Evolutionary conservation across 2,329 filamentous ascomycete genomes (phyloP).

Genomic region (Samsoniella hepiali): DNA sequence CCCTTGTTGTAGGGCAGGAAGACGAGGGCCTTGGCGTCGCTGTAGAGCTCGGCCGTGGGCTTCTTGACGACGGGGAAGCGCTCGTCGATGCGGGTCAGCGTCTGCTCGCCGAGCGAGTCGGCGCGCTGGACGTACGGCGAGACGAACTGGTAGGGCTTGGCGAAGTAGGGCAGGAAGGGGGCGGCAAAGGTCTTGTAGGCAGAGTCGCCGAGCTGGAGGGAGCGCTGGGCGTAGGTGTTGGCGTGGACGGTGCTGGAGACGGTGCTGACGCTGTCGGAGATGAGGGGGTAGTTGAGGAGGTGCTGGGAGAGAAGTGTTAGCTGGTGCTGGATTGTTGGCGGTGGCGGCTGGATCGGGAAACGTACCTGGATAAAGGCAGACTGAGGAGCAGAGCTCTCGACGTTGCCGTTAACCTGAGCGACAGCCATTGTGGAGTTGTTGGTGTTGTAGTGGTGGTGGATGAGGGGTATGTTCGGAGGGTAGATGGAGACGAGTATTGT

Average conservation of each 20-base stretch:
- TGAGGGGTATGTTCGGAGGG: neutral
- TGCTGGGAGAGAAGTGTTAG: constrained; percentile 54
- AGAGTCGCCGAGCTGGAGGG: constrained; percentile 69
- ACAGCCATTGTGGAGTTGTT: constrained; percentile 18
- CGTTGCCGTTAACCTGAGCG: constrained; percentile 20
- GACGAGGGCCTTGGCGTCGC: constrained; percentile 59
- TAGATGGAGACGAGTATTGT: neutral
- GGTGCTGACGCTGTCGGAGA: constrained; percentile 72
- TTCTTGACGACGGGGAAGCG: constrained; percentile 73
- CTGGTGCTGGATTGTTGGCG: neutral
- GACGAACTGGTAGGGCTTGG: constrained; percentile 76
- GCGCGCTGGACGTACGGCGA: constrained; percentile 80
- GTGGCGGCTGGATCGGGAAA: neutral
- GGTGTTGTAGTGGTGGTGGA: neutral
- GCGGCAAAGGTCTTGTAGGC: constrained; percentile 74
- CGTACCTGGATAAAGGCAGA: constrained; percentile 52
- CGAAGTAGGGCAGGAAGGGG: constrained; percentile 67
- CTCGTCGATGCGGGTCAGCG: constrained; percentile 66
- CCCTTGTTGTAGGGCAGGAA: constrained; percentile 62
- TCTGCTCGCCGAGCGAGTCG: constrained; percentile 71
- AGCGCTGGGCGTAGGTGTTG: constrained; percentile 80
- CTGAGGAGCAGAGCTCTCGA: constrained; percentile 18
- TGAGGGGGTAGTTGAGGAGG: constrained; percentile 76
- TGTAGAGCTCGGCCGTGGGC: constrained; percentile 67
- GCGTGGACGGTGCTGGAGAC: constrained; percentile 78